phyloP scores from a whole-genome alignment of 1,284 basidiomycete genomes.

The Flammula alnicola region DNA sequence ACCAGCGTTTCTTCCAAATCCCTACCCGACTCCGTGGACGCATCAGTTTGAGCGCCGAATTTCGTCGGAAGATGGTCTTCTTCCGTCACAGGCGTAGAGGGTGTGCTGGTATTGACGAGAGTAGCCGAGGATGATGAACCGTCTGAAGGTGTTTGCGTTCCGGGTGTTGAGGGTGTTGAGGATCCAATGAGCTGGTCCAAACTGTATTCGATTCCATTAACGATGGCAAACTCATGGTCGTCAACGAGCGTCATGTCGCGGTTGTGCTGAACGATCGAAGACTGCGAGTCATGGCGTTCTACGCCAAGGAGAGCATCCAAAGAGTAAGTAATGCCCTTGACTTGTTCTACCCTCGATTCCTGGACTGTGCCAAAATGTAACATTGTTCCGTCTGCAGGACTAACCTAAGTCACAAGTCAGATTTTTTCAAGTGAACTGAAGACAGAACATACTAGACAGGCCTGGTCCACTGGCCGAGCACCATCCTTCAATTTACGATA shows the following conservation, averaged over 20 bases:
- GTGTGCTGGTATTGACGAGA: constrained; percentile 16
- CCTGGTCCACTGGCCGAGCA: constrained; percentile 78
- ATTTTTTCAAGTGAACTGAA: background rate
- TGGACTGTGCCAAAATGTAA: constrained; percentile 91
- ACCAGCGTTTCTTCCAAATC: constrained; percentile 58
- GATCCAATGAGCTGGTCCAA: constrained; percentile 78
- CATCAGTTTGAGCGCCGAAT: constrained; percentile 64
- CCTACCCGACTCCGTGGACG: constrained; percentile 63
- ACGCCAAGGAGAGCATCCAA: constrained; percentile 90
- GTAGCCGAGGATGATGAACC: constrained; percentile 21
- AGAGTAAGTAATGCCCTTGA: constrained; percentile 97
- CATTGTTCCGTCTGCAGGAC: constrained; percentile 92
- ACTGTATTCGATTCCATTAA: constrained; percentile 97
- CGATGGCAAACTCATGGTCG: constrained; percentile 91
- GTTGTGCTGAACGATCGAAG: constrained; percentile 44
- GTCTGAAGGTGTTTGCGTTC: constrained; percentile 34
- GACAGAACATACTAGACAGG: constrained; percentile 66
- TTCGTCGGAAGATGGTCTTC: constrained; percentile 48
- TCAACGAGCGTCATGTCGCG: constrained; percentile 65
- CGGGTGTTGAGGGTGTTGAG: constrained; percentile 27
- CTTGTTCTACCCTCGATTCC: constrained; percentile 89
- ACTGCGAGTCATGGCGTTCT: constrained; percentile 51
- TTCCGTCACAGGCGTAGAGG: constrained; percentile 17
- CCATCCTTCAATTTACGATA: constrained; percentile 89
- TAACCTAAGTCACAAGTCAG: constrained; percentile 57